A percentile compares a stretch with the other conserved stretches of the same genome.
Evolutionary conservation across 768 basidiomycete genomes (phyloP).

Genomic region (Lactarius tabidus): DNA sequence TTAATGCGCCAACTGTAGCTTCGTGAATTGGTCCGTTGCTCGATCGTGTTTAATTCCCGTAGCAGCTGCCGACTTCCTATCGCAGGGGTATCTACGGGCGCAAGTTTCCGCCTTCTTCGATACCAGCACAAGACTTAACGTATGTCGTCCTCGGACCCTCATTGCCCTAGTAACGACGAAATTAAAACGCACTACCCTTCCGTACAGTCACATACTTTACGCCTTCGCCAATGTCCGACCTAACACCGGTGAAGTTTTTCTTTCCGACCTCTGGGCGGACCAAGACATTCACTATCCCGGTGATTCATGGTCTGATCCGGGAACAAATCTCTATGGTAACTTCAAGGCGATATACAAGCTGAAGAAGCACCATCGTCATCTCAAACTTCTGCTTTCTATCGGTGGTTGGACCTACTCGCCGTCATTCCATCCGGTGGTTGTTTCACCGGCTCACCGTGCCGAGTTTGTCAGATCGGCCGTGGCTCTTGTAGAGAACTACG

Average conservation of each 20-base stretch:
- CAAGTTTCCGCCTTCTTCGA: slow-evolving; percentile 81
- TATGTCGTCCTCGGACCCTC: slow-evolving; percentile 36
- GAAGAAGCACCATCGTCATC: slow-evolving; percentile 79
- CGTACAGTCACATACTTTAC: slow-evolving; percentile 75
- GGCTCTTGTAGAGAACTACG: slow-evolving; percentile 82
- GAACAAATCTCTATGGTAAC: slow-evolving; percentile 92
- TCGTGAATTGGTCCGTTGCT: slow-evolving; percentile 64
- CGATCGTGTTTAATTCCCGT: slow-evolving; percentile 7
- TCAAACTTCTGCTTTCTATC: slow-evolving; percentile 82
- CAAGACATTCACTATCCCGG: slow-evolving; percentile 95
- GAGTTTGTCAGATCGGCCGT: slow-evolving; percentile 82
- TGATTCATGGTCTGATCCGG: slow-evolving; percentile 91
- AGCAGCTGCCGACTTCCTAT: slow-evolving; percentile 1
- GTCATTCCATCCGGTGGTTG: slow-evolving; percentile 78
- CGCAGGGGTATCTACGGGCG: slow-evolving; percentile 91
- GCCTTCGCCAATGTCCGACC: slow-evolving; percentile 87
- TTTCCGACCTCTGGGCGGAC: slow-evolving; percentile 94
- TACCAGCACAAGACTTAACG: slow-evolving; percentile 86
- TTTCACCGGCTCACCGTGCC: slow-evolving; percentile 54
- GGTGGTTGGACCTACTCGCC: slow-evolving; percentile 96
- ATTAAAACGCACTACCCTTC: slow-evolving; percentile 9
- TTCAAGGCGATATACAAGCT: slow-evolving; percentile 90
- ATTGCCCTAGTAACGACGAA: slow-evolving; percentile 11
- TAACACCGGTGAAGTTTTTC: slow-evolving; percentile 78
- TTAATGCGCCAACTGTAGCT: slow-evolving; percentile 40